These are phyloP conservation scores for Acmispon strigosus DNA, from an alignment of 306 rosid species.

Conservation along the genomic window DNA sequence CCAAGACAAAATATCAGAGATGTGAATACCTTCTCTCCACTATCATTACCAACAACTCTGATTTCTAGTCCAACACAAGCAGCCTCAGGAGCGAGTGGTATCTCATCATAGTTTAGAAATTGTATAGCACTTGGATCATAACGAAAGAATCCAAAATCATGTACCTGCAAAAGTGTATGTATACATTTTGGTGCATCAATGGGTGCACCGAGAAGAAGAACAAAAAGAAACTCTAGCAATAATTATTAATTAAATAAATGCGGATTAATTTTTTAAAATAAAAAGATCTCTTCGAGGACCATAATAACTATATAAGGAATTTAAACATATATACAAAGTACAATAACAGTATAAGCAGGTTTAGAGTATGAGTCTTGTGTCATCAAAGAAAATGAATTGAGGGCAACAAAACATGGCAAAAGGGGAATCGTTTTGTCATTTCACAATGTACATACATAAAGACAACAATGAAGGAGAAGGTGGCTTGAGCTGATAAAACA, in stretches of 20 bases:
- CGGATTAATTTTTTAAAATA: background rate
- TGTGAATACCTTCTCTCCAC: constrained; percentile 91
- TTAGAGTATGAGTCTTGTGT: background rate
- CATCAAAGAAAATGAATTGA: background rate
- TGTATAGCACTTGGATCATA: constrained; percentile 79
- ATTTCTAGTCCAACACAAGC: constrained; percentile 94
- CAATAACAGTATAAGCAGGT: background rate
- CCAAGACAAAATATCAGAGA: background rate
- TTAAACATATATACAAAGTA: background rate
- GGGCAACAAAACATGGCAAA: background rate
- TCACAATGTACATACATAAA: background rate
- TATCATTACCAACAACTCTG: constrained; percentile 96
- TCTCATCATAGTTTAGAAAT: constrained; percentile 77
- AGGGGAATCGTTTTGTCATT: background rate
- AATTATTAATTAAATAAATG: background rate
- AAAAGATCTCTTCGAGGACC: background rate
- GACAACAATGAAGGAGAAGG: background rate
- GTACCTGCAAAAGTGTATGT: constrained; percentile 53
- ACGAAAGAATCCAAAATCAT: constrained; percentile 94
- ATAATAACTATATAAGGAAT: background rate
- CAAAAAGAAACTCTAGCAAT: background rate
- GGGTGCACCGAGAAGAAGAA: background rate
- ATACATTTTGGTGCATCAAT: constrained; percentile 10
- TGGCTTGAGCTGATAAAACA: background rate
- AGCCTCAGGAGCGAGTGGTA: constrained; percentile 85